Conservation (phyloP, 768 basidiomycete species). For the Pleurotus platypus region DNA sequence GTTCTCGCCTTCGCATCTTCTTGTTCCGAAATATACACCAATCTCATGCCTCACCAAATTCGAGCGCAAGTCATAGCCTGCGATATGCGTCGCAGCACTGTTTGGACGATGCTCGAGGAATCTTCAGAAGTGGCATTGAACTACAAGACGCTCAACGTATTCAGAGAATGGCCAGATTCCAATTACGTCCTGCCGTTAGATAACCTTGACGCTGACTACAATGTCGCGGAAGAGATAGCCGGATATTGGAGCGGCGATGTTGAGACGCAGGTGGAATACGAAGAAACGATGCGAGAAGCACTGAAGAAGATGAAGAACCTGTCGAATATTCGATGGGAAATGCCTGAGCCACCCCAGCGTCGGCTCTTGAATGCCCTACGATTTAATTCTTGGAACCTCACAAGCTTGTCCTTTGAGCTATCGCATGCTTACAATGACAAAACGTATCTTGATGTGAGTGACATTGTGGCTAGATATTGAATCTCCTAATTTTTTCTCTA, state of each 20-base stretch:
- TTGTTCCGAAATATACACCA: not conserved
- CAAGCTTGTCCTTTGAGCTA: not conserved
- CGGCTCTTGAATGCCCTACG: not conserved
- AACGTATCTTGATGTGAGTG: not conserved
- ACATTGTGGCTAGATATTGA: not conserved
- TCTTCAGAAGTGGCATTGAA: not conserved
- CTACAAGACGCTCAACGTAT: not conserved
- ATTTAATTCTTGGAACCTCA: not conserved
- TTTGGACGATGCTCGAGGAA: not conserved
- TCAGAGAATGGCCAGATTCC: not conserved
- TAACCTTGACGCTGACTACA: not conserved
- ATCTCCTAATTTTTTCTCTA: not conserved
- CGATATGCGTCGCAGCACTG: not conserved
- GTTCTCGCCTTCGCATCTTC: not conserved
- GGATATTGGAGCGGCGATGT: not conserved
- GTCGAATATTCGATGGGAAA: not conserved
- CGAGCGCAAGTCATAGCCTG: not conserved
- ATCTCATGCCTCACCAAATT: not conserved
- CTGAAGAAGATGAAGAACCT: not conserved
- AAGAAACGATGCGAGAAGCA: not conserved
- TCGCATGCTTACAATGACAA: not conserved
- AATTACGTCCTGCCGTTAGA: not conserved
- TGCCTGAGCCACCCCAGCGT: not conserved
- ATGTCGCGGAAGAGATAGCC: not conserved
- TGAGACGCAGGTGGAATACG: not conserved